Evolutionary conservation across 441 rosid genomes (phyloP).

Genomic region (Populus hybrid): DNA sequence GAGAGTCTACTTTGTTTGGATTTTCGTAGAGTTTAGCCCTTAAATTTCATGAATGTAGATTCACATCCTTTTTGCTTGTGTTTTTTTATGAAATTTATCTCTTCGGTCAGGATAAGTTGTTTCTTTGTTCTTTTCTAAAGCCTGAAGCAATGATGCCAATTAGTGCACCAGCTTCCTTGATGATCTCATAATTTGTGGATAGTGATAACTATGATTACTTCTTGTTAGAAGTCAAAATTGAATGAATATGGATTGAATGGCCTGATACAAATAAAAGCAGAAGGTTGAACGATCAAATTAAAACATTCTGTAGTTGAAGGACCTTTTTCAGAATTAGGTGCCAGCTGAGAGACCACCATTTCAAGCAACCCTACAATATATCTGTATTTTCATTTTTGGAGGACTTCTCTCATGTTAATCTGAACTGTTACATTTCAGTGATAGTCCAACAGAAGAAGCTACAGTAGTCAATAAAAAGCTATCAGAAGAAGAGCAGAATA

Average conservation of each 20-base stretch:
- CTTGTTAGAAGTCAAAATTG: neutral
- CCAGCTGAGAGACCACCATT: neutral
- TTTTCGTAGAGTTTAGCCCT: neutral
- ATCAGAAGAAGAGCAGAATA: slow-evolving; percentile 62
- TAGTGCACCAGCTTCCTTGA: neutral
- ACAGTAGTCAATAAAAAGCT: slow-evolving; percentile 50
- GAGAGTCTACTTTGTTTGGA: neutral
- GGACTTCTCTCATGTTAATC: slow-evolving; percentile 9
- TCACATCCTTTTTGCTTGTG: neutral
- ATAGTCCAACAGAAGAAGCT: slow-evolving; percentile 47
- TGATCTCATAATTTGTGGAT: neutral
- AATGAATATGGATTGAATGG: neutral
- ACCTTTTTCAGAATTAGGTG: neutral
- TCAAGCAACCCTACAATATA: neutral
- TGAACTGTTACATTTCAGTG: slow-evolving; percentile 36
- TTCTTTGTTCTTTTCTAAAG: neutral
- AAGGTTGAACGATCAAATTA: neutral
- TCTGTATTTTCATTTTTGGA: slow-evolving; percentile 3
- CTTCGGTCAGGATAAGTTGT: neutral
- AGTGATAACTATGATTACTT: neutral
- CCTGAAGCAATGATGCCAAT: neutral
- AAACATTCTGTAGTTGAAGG: neutral
- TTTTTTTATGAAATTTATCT: neutral
- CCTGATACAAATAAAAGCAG: neutral
- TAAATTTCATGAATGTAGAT: neutral